phyloP scores from a whole-genome alignment of 148 eudicot genomes.

The Arbutus unedo region DNA sequence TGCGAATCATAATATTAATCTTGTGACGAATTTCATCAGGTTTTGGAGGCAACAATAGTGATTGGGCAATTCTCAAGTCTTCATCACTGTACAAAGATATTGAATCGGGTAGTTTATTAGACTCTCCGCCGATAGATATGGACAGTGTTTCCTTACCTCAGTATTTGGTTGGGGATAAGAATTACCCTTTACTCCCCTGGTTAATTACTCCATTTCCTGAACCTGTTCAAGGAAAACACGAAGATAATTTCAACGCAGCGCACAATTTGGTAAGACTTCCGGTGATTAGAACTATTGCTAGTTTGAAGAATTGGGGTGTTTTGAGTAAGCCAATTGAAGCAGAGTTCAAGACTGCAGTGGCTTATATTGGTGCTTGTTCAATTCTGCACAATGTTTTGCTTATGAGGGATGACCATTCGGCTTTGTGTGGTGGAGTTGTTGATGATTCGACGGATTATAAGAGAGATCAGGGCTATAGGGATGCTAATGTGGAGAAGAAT shows the following conservation, averaged over 20 bases:
- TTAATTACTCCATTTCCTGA: slow-evolving; percentile 50
- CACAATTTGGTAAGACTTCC: slow-evolving; percentile 33
- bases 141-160: slow-evolving; percentile 44
- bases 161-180: slow-evolving; percentile 58
- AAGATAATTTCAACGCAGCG: slow-evolving; percentile 47
- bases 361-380: slow-evolving; percentile 83
- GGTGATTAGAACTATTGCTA: slow-evolving; percentile 40
- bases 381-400: slow-evolving; percentile 85
- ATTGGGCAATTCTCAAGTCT: slow-evolving; percentile 45
- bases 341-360: slow-evolving; percentile 58
- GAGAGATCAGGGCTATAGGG: slow-evolving; percentile 23
- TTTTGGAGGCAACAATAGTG: slow-evolving; percentile 36
- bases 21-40: not conserved
- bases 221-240: slow-evolving; percentile 19
- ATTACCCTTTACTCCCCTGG: slow-evolving; percentile 82
- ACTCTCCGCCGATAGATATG: slow-evolving; percentile 24
- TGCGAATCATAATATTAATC: not conserved
- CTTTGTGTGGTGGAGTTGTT: slow-evolving; percentile 36
- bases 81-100: slow-evolving; percentile 62
- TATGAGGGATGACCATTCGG: slow-evolving; percentile 71
- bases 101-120: slow-evolving; percentile 41
- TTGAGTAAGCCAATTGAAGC: slow-evolving; percentile 59
- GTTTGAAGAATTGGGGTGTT: slow-evolving; percentile 85
- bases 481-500: slow-evolving; percentile 22
- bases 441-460: slow-evolving; percentile 14